A percentile compares a stretch with the other conserved stretches of the same genome.
phyloP scores from a whole-genome alignment of 2,329 filamentous ascomycete species.

The Fusarium scirpi region DNA sequence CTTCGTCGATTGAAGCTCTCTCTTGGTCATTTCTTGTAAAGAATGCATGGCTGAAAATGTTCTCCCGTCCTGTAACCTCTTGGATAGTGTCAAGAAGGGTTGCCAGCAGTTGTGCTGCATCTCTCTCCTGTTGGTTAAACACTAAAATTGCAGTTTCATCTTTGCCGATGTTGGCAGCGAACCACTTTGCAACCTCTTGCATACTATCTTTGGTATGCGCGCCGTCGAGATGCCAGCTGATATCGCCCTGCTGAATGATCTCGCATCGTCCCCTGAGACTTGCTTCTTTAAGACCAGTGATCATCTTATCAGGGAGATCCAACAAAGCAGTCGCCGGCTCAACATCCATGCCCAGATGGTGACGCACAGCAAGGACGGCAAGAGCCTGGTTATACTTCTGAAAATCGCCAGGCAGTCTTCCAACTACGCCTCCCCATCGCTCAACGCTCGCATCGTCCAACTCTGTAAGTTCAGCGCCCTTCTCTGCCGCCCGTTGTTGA shows the following conservation, averaged over 20 bases:
- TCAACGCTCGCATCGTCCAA: slow-evolving; percentile 55
- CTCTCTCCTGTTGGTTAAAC: slow-evolving; percentile 93
- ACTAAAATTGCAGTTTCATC: slow-evolving; percentile 68
- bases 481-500: slow-evolving; percentile 69
- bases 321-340: slow-evolving; percentile 40
- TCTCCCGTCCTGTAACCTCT: slow-evolving; percentile 51
- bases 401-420: slow-evolving; percentile 62
- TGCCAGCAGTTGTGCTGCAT: slow-evolving; percentile 74
- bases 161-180: slow-evolving; percentile 63
- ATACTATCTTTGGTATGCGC: slow-evolving; percentile 91
- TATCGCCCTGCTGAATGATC: slow-evolving; percentile 62
- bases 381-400: slow-evolving; percentile 71
- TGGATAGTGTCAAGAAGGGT: slow-evolving; percentile 70
- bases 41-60: slow-evolving; percentile 76
- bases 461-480: slow-evolving; percentile 59
- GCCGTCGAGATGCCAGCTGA: slow-evolving; percentile 86
- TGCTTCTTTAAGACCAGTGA: slow-evolving; percentile 73
- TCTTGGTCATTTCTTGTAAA: slow-evolving; percentile 80
- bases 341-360: slow-evolving; percentile 62
- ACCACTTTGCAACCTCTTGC: slow-evolving; percentile 81
- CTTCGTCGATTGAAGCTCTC: slow-evolving; percentile 47
- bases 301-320: slow-evolving; percentile 60
- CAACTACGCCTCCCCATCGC: slow-evolving; percentile 57
- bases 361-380: slow-evolving; percentile 66
- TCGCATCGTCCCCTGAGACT: slow-evolving; percentile 84